Conservation (phyloP, 192 early-diverging fungal species). For the Coemansia sp. region DNA sequence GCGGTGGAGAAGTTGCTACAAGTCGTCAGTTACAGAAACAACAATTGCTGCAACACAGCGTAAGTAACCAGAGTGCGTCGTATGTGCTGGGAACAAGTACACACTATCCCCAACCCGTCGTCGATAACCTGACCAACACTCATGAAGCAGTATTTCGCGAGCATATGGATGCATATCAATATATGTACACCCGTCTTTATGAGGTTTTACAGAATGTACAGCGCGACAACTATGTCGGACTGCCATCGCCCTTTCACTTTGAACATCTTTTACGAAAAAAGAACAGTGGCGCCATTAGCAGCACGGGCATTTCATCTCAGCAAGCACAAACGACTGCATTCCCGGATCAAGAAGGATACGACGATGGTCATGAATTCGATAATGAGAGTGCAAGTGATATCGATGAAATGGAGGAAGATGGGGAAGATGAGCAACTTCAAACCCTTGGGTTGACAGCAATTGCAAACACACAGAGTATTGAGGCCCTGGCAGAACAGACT, state of each 20-base stretch:
- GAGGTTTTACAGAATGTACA: slow-evolving; percentile 68
- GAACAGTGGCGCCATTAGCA: slow-evolving; percentile 6
- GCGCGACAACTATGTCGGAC: slow-evolving; percentile 55
- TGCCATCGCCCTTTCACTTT: slow-evolving; percentile 34
- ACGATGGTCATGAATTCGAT: slow-evolving; percentile 15
- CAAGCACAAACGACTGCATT: background rate
- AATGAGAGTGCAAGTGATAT: slow-evolving; percentile 3
- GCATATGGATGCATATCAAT: slow-evolving; percentile 52
- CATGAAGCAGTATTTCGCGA: slow-evolving; percentile 32
- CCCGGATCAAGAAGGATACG: slow-evolving; percentile 9
- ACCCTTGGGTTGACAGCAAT: background rate
- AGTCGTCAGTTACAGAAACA: slow-evolving; percentile 14
- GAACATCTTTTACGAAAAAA: slow-evolving; percentile 31
- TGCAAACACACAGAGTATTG: background rate
- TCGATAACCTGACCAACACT: slow-evolving; percentile 15
- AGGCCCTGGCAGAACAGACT: slow-evolving; percentile 14
- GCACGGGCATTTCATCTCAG: background rate
- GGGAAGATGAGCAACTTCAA: slow-evolving; percentile 1
- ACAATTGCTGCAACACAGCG: background rate
- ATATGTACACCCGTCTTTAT: slow-evolving; percentile 66
- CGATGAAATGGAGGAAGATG: slow-evolving; percentile 15
- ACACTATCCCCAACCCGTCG: background rate
- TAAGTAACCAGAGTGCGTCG: background rate
- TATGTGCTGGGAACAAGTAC: background rate
- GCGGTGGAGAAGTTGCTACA: slow-evolving; percentile 8